A percentile compares a stretch with the other conserved stretches of the same genome.
Conservation (phyloP, 2,329 filamentous ascomycete genomes). For the Colletotrichum orbiculare region DNA sequence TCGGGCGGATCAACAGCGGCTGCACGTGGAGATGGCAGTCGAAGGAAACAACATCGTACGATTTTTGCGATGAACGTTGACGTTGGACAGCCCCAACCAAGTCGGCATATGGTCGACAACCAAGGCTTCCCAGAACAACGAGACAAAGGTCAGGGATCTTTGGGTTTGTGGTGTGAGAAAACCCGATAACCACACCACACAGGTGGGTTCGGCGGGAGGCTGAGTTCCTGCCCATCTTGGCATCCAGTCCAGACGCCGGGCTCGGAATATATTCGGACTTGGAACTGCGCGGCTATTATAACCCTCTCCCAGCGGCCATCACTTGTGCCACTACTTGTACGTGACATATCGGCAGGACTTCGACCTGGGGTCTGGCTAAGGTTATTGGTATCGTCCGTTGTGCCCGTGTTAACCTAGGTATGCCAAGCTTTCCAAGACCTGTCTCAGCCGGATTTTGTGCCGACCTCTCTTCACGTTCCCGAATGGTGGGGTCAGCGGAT, state of each 20-base stretch:
- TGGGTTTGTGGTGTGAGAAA: slow-evolving; percentile 16
- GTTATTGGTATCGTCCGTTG: slow-evolving; percentile 23
- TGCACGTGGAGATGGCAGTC: slow-evolving; percentile 29
- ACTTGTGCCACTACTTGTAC: no score
- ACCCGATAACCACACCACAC: slow-evolving; percentile 22
- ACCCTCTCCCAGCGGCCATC: no score
- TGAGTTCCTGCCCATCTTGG: slow-evolving; percentile 27
- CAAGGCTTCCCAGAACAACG: slow-evolving; percentile 25
- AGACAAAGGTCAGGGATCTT: slow-evolving; percentile 11
- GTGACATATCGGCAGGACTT: background rate
- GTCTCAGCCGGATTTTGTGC: slow-evolving; percentile 30
- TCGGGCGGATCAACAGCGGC: slow-evolving; percentile 28
- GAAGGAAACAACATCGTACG: slow-evolving; percentile 36
- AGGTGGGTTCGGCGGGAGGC: slow-evolving; percentile 25
- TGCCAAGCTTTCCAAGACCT: slow-evolving; percentile 33
- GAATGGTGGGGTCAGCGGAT: slow-evolving; percentile 7
- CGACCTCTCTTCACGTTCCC: slow-evolving; percentile 28
- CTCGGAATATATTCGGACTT: slow-evolving; percentile 14
- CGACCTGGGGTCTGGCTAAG: slow-evolving; percentile 21
- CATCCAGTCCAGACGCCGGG: slow-evolving; percentile 11
- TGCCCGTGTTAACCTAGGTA: slow-evolving; percentile 21
- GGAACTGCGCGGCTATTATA: slow-evolving; percentile 2
- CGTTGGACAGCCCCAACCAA: slow-evolving; percentile 11
- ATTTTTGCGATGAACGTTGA: slow-evolving; percentile 36
- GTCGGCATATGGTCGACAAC: background rate